phyloP scores from a whole-genome alignment of 768 basidiomycete species.

The Tulasnella calospora region DNA sequence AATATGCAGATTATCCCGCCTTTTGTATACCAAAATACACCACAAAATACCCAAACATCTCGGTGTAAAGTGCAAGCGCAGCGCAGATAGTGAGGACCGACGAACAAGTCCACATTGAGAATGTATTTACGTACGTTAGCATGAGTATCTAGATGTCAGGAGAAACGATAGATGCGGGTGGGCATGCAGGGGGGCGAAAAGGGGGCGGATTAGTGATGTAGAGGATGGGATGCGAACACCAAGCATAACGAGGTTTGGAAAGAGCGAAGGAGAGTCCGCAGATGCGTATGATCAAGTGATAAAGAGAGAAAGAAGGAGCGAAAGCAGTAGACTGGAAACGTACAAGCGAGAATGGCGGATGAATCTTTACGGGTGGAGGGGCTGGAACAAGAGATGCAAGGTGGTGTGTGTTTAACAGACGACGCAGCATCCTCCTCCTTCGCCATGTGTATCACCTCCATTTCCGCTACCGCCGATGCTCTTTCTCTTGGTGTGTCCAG shows the following conservation, averaged over 20 bases:
- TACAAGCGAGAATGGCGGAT: background rate
- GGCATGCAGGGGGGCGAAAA: background rate
- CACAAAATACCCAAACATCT: background rate
- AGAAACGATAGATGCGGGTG: background rate
- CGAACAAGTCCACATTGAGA: constrained; percentile 13
- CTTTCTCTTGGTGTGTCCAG: background rate
- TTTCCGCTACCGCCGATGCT: constrained; percentile 24
- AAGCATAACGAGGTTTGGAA: background rate
- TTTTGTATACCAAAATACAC: background rate
- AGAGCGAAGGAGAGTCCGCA: constrained; percentile 4
- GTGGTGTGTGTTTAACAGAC: constrained; percentile 45
- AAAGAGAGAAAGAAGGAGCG: constrained; percentile 5
- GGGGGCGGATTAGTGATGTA: background rate
- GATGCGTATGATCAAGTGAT: background rate
- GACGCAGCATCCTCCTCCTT: constrained; percentile 57
- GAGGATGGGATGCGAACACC: background rate
- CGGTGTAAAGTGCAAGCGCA: background rate
- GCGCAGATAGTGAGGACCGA: background rate
- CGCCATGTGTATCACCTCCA: constrained; percentile 44
- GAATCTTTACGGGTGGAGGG: background rate
- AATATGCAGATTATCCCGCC: background rate
- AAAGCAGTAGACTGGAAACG: constrained; percentile 2
- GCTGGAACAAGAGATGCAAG: background rate
- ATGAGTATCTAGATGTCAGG: constrained; percentile 16
- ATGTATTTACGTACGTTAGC: background rate